phyloP scores from a whole-genome alignment of 345 rosid species.

The Gossypium anomalum region DNA sequence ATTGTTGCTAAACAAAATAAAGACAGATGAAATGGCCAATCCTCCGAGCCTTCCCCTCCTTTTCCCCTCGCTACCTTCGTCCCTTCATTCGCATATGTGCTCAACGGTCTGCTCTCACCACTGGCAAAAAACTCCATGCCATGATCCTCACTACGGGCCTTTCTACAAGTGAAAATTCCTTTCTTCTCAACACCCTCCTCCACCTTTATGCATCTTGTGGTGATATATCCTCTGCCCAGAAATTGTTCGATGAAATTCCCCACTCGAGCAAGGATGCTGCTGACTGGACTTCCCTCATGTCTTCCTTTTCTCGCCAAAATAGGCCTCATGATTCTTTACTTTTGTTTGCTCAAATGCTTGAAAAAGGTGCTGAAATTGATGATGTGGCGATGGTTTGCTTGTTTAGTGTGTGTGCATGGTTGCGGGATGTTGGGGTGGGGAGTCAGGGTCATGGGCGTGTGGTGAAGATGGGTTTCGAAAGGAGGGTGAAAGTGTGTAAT shows the following conservation, averaged over 20 bases:
- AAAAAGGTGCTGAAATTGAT: conserved; percentile 38
- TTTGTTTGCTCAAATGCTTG: conserved; percentile 46
- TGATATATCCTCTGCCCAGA: conserved; percentile 34
- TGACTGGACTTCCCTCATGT: conserved; percentile 68
- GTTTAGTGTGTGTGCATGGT: conserved; percentile 45
- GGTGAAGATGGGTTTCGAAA: conserved; percentile 48
- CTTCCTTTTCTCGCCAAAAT: conserved; percentile 37
- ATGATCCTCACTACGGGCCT: conserved; percentile 47
- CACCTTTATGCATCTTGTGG: conserved; percentile 50
- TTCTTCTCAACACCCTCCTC: conserved; percentile 52
- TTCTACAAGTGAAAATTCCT: conserved; percentile 32
- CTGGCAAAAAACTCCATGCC: conserved; percentile 57
- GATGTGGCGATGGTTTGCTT: conserved; percentile 55
- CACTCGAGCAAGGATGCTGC: conserved; percentile 46
- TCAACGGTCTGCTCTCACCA: conserved; percentile 37
- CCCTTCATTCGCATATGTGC: conserved; percentile 51
- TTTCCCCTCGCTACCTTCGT: conserved; percentile 35
- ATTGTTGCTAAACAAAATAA: background rate
- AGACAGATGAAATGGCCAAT: conserved; percentile 34
- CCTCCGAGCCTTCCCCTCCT: conserved; percentile 13
- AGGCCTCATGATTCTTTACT: conserved; percentile 29
- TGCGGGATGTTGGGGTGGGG: conserved; percentile 47
- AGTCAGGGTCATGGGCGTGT: conserved; percentile 54
- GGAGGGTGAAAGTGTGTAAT: conserved; percentile 44
- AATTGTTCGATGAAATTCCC: conserved; percentile 73